These are phyloP conservation scores for Fusarium illudens DNA, from an alignment of 2,329 filamentous ascomycete species.

Conservation along the genomic window DNA sequence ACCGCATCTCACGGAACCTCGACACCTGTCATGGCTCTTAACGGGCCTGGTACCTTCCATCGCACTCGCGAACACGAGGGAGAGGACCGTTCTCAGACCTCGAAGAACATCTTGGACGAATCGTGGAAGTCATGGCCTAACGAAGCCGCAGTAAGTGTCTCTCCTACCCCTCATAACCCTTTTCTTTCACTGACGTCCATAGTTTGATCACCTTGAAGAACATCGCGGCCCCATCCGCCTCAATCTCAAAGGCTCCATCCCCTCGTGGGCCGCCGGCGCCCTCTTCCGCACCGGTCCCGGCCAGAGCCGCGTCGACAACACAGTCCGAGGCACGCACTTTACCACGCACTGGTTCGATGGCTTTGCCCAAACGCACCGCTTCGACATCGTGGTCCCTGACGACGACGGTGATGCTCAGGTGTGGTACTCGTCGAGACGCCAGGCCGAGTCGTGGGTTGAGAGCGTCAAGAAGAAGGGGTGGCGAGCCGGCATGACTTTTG, in stretches of 20 bases:
- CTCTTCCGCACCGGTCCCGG: constrained; percentile 81
- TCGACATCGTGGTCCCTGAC: constrained; percentile 66
- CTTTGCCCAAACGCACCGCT: constrained; percentile 75
- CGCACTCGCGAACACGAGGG: constrained; percentile 43
- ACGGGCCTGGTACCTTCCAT: constrained; percentile 37
- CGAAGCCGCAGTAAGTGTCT: constrained; percentile 54
- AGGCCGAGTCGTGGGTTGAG: constrained; percentile 70
- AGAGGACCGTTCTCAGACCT: constrained; percentile 36
- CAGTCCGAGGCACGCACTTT: constrained; percentile 65
- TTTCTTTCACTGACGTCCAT: background rate
- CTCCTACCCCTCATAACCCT: too few relatives aligned
- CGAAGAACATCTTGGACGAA: constrained; percentile 41
- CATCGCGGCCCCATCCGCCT: constrained; percentile 72
- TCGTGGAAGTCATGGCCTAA: constrained; percentile 58
- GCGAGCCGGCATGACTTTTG: constrained; percentile 69
- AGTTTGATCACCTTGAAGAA: constrained; percentile 76
- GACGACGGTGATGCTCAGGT: constrained; percentile 52
- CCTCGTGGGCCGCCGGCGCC: constrained; percentile 73
- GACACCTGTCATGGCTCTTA: constrained; percentile 37
- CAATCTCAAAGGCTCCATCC: constrained; percentile 70
- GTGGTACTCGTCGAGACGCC: constrained; percentile 75
- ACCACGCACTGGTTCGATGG: constrained; percentile 85
- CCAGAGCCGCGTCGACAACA: constrained; percentile 66
- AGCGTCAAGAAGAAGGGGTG: constrained; percentile 67
- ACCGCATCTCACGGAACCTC: background rate